Conservation (phyloP, 225 moss, liverwort and hornwort species). For the Anthoceros angustus region DNA sequence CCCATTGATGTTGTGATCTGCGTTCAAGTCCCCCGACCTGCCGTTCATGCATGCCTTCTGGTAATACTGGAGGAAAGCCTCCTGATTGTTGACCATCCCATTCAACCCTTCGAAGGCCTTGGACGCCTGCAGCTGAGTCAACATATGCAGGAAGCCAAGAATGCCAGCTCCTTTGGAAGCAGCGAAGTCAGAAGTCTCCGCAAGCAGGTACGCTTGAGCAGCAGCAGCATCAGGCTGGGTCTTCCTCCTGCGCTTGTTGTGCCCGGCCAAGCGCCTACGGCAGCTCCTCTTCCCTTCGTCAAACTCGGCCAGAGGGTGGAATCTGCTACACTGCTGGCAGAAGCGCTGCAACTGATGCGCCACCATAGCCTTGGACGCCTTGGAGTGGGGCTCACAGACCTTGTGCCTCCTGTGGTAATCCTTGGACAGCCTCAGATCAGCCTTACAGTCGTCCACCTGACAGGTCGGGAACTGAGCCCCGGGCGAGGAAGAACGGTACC, state of each 20-base stretch:
- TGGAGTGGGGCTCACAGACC: conserved; percentile 83
- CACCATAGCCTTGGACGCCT: conserved; percentile 59
- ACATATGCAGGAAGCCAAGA: conserved; percentile 40
- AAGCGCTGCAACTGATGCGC: conserved; percentile 69
- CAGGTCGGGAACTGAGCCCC: conserved; percentile 56
- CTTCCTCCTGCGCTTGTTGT: conserved; percentile 89
- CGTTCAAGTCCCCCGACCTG: conserved; percentile 9
- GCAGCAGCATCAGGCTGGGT: conserved; percentile 53
- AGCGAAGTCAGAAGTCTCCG: conserved; percentile 30
- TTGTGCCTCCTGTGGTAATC: conserved; percentile 97
- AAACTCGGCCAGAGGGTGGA: conserved; percentile 64
- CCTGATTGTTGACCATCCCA: conserved; percentile 51
- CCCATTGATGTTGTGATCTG: conserved; percentile 14
- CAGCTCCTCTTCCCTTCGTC: conserved; percentile 94
- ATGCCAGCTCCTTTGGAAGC: conserved; percentile 37
- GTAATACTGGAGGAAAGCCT: conserved; percentile 51
- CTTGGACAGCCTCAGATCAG: conserved; percentile 71
- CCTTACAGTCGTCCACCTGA: conserved; percentile 78
- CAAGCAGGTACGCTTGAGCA: conserved; percentile 30
- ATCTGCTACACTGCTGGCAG: conserved; percentile 98
- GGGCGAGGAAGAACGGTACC: conserved; percentile 70
- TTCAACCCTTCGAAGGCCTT: conserved; percentile 36
- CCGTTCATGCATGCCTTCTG: conserved; percentile 29
- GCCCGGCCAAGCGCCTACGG: conserved; percentile 76
- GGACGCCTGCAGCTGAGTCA: conserved; percentile 50